Conservation (phyloP, 2,329 filamentous ascomycete species). For the Fusarium sacchari region DNA sequence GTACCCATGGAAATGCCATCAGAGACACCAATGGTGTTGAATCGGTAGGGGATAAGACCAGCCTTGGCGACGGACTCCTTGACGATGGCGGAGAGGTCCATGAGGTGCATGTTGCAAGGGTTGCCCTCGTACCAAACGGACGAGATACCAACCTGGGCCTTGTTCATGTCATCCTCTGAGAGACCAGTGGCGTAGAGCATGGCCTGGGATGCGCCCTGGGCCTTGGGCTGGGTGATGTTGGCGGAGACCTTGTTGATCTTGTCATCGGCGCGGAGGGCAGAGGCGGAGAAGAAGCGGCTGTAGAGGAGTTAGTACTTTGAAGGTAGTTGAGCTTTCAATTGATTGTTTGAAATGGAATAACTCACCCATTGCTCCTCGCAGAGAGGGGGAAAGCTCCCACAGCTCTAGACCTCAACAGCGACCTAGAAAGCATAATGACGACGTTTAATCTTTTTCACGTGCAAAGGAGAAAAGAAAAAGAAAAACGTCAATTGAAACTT, state of each 20-base stretch:
- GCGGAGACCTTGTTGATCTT: conserved; percentile 86
- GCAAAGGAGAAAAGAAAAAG: neutral
- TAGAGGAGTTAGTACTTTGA: neutral
- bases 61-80: conserved; percentile 70
- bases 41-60: conserved; percentile 91
- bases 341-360: neutral
- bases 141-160: conserved; percentile 96
- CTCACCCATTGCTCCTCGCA: conserved; percentile 43
- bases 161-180: conserved; percentile 87
- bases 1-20: conserved; percentile 99
- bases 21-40: conserved; percentile 98
- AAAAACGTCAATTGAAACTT: conserved; percentile 37
- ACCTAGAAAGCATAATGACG: conserved; percentile 45
- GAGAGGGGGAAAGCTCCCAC: conserved; percentile 42
- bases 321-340: neutral
- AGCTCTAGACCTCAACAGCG: conserved; percentile 43
- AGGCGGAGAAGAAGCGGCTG: conserved; percentile 63
- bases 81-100: conserved; percentile 86
- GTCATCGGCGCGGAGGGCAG: conserved; percentile 59
- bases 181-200: conserved; percentile 98
- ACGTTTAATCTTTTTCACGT: neutral
- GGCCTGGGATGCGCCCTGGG: conserved; percentile 96
- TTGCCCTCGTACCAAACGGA: conserved; percentile 99
- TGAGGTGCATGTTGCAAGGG: conserved; percentile 98
- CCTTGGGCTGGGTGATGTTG: conserved; percentile 94